A percentile compares a stretch with the other conserved stretches of the same genome.
These are phyloP conservation scores for Boletus rufocinnamomeus DNA, from an alignment of 768 basidiomycete species.

Conservation along the genomic window DNA sequence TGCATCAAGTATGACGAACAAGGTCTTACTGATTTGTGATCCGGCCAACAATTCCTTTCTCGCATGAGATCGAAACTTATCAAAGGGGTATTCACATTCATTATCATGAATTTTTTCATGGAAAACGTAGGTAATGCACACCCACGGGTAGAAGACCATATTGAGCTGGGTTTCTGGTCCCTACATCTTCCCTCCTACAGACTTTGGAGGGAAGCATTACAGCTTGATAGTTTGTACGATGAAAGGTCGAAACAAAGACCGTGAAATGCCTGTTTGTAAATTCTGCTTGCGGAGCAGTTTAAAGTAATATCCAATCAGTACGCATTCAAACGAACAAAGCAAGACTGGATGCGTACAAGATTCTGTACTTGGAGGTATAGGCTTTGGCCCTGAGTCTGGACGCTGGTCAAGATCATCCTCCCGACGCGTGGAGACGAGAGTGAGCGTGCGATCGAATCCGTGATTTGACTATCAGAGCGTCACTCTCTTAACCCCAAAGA, in stretches of 20 bases:
- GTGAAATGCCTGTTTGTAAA: constrained; percentile 10
- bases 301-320: not conserved
- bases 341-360: constrained; percentile 18
- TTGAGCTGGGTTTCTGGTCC: constrained; percentile 10
- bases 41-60: constrained; percentile 1
- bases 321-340: not conserved
- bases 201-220: constrained; percentile 14
- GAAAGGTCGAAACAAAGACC: constrained; percentile 1
- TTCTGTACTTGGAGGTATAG: constrained; percentile 17
- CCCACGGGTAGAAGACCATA: constrained; percentile 11
- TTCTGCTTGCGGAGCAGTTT: constrained; percentile 17
- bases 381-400: constrained; percentile 11
- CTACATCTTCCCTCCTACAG: constrained; percentile 4
- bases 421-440: constrained; percentile 56
- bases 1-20: not conserved
- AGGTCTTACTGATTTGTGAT: not conserved
- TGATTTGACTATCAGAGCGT: constrained; percentile 56
- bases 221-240: constrained; percentile 18
- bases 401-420: constrained; percentile 44
- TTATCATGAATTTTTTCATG: constrained; percentile 5
- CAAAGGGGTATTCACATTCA: constrained; percentile 11
- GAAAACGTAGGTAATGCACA: constrained; percentile 1
- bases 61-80: not conserved
- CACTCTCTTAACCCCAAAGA: constrained; percentile 4
- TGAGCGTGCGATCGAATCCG: constrained; percentile 70